Evolutionary conservation across 768 basidiomycete species (phyloP).

Genomic region (Leccinum incarnatum): DNA sequence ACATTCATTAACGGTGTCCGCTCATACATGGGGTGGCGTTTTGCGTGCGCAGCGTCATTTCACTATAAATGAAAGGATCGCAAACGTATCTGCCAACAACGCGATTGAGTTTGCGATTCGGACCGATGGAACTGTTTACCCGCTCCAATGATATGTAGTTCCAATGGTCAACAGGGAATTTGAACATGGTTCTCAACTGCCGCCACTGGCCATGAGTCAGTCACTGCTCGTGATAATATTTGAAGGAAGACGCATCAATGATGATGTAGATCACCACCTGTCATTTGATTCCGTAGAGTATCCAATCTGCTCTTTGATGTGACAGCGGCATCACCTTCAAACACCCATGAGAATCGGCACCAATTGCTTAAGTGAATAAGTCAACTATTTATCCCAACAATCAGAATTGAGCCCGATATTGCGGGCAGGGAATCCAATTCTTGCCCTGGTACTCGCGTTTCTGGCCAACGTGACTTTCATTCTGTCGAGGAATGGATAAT

Average conservation of each 20-base stretch:
- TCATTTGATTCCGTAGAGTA: background rate
- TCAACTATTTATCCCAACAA: background rate
- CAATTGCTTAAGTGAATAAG: background rate
- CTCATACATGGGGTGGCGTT: constrained; percentile 31
- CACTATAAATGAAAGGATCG: background rate
- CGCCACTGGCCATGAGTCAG: constrained; percentile 24
- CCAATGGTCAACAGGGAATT: constrained; percentile 36
- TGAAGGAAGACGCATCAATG: background rate
- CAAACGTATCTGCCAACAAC: constrained; percentile 15
- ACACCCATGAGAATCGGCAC: background rate
- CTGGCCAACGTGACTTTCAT: constrained; percentile 4
- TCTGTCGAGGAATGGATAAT: background rate
- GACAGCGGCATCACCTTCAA: background rate
- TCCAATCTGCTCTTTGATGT: background rate
- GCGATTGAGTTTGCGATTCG: constrained; percentile 42
- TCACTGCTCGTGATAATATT: constrained; percentile 4
- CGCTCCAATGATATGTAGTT: constrained; percentile 28
- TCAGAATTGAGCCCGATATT: background rate
- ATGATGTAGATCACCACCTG: background rate
- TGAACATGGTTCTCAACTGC: constrained; percentile 32
- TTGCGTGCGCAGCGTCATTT: constrained; percentile 22
- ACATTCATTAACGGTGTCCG: constrained; percentile 26
- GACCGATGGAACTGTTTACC: constrained; percentile 29
- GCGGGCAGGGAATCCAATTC: background rate
- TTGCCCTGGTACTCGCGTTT: background rate